Conservation (phyloP, 306 rosid species). For the Trifolium fragiferum region DNA sequence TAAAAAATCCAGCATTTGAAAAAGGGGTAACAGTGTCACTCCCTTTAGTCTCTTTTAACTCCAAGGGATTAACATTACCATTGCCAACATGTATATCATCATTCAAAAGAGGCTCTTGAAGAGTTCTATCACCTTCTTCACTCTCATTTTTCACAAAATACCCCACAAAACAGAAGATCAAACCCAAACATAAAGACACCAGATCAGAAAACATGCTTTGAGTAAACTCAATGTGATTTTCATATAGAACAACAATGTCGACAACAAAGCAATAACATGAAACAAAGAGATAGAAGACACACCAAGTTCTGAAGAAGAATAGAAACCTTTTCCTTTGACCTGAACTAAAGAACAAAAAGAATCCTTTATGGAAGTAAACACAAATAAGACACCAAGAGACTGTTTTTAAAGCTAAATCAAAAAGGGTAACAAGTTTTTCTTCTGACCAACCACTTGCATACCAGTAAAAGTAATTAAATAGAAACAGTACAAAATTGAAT, state of each 20-base stretch:
- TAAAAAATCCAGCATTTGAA: slow-evolving; percentile 61
- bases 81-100: too few relatives aligned
- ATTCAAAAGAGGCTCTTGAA: slow-evolving; percentile 55
- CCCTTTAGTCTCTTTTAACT: slow-evolving; percentile 44
- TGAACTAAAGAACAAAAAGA: slow-evolving; percentile 34
- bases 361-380: slow-evolving; percentile 38
- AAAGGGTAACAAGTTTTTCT: slow-evolving; percentile 48
- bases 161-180: too few relatives aligned
- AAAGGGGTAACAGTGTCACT: slow-evolving; percentile 55
- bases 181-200: too few relatives aligned
- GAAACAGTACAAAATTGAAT: slow-evolving; percentile 38
- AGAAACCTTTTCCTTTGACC: slow-evolving; percentile 39
- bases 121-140: slow-evolving; percentile 1
- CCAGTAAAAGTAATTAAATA: slow-evolving; percentile 42
- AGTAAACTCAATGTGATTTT: slow-evolving; percentile 26
- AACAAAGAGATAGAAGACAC: slow-evolving; percentile 44
- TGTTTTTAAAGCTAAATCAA: slow-evolving; percentile 49
- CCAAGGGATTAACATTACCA: background rate
- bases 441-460: slow-evolving; percentile 47
- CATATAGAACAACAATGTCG: slow-evolving; percentile 45
- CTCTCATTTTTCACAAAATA: too few relatives aligned
- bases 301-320: slow-evolving; percentile 52
- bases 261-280: slow-evolving; percentile 41
- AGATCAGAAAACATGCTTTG: too few relatives aligned
- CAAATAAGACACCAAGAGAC: slow-evolving; percentile 48